These are phyloP conservation scores for Przewalskia tangutica DNA, from an alignment of 257 asterid genomes.

Conservation along the genomic window DNA sequence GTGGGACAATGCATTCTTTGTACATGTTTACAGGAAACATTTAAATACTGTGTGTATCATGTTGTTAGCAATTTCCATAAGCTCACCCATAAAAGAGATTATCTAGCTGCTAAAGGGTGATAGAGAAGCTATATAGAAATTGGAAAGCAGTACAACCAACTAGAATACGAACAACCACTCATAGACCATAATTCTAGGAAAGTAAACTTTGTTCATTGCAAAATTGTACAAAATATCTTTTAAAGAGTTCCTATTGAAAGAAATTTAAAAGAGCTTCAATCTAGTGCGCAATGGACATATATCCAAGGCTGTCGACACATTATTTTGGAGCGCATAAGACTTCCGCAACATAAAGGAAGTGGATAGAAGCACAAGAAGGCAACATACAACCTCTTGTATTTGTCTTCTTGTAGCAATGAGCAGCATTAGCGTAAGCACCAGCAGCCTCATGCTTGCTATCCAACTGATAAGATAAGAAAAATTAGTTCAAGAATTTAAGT, in stretches of 20 bases:
- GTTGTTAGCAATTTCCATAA: not conserved
- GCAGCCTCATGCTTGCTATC: constrained; percentile 97
- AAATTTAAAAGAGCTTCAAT: not conserved
- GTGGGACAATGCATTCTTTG: not conserved
- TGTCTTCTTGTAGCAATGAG: constrained; percentile 77
- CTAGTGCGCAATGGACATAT: not conserved
- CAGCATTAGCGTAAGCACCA: constrained; percentile 76
- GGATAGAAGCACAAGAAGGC: not conserved
- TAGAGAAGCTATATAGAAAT: not conserved
- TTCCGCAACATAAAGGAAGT: not conserved
- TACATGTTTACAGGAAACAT: not conserved
- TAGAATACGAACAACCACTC: not conserved
- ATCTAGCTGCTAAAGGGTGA: not conserved
- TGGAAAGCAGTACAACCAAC: not conserved
- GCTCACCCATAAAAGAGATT: not conserved
- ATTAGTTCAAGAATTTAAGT: not conserved
- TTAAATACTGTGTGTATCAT: not conserved
- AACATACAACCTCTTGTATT: constrained; percentile 43
- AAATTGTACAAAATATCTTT: not conserved
- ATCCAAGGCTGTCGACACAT: not conserved
- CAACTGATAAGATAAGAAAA: constrained; percentile 33
- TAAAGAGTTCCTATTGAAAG: not conserved
- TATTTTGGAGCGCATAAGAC: not conserved
- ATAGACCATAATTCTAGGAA: not conserved
- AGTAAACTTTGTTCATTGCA: not conserved